Evolutionary conservation across 2,329 filamentous ascomycete species (phyloP).

Genomic region (Remersonia thermophila): DNA sequence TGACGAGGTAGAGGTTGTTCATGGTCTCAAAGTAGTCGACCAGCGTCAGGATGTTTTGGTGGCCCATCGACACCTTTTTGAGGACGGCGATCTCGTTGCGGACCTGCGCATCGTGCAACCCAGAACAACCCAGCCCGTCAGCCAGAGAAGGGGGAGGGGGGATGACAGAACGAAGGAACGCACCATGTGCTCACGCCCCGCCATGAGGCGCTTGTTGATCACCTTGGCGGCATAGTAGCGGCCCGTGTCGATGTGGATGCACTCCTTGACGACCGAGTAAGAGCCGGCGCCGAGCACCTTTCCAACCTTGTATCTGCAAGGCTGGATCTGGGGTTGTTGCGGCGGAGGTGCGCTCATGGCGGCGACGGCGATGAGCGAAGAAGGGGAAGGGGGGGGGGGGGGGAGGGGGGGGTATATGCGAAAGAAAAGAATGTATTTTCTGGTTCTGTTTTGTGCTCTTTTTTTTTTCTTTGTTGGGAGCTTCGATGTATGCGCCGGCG

Average conservation of each 20-base stretch:
- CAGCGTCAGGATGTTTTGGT: conserved; percentile 93
- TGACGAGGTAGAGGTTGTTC: conserved; percentile 98
- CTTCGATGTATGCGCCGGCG: no score
- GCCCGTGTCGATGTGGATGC: conserved; percentile 94
- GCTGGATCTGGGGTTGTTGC: conserved; percentile 60
- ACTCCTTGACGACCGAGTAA: conserved; percentile 98
- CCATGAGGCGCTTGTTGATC: conserved; percentile 98
- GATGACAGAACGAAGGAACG: conserved; percentile 14
- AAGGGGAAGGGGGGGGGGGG: background rate
- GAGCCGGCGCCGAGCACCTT: conserved; percentile 95
- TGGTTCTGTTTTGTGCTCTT: no score
- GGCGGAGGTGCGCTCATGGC: conserved; percentile 11
- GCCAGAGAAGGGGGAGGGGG: no score
- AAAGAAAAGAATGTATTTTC: no score
- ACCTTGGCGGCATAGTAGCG: conserved; percentile 98
- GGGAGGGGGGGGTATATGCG: no score
- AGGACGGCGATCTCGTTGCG: conserved; percentile 96
- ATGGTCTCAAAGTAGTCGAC: conserved; percentile 99
- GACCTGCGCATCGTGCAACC: conserved; percentile 41
- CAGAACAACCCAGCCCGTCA: no score
- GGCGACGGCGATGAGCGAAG: background rate
- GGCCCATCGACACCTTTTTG: conserved; percentile 97
- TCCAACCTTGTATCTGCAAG: conserved; percentile 95
- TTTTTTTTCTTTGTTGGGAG: no score
- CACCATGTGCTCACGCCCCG: conserved; percentile 96